Conservation (phyloP, 148 eudicot species). For the Euryodendron excelsum region DNA sequence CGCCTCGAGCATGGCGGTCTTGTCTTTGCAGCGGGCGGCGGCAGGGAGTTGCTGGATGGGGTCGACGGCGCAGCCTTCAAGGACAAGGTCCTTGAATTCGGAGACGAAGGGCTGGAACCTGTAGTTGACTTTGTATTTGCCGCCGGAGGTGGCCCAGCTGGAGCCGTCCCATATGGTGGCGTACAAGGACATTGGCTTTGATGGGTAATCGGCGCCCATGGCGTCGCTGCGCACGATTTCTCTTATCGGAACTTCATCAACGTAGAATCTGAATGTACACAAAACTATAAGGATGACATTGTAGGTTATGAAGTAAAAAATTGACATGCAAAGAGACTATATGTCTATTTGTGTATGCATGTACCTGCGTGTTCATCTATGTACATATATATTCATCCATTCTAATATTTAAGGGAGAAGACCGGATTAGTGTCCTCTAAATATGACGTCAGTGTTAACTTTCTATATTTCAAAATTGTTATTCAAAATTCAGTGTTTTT, state of each 20-base stretch:
- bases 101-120: slow-evolving; percentile 75
- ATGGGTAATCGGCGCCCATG: slow-evolving; percentile 88
- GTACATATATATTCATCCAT: too few species aligned
- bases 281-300: neutral
- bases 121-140: slow-evolving; percentile 65
- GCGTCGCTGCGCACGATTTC: slow-evolving; percentile 51
- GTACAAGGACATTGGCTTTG: slow-evolving; percentile 93
- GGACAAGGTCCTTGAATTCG: slow-evolving; percentile 75
- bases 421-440: too few species aligned
- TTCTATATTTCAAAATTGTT: too few species aligned
- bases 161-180: slow-evolving; percentile 99
- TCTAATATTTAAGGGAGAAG: too few species aligned
- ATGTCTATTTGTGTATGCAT: too few species aligned
- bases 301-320: neutral
- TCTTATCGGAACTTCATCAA: slow-evolving; percentile 79
- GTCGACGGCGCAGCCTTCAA: slow-evolving; percentile 74
- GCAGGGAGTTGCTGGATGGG: slow-evolving; percentile 56
- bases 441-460: too few species aligned
- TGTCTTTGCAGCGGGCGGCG: slow-evolving; percentile 40
- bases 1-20: slow-evolving; percentile 28
- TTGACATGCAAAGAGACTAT: neutral
- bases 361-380: too few species aligned
- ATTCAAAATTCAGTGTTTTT: too few species aligned
- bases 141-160: slow-evolving; percentile 87
- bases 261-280: slow-evolving; percentile 67